Conservation (phyloP, 495 filamentous ascomycete genomes). For the Hypomontagnella submonticulosa region DNA sequence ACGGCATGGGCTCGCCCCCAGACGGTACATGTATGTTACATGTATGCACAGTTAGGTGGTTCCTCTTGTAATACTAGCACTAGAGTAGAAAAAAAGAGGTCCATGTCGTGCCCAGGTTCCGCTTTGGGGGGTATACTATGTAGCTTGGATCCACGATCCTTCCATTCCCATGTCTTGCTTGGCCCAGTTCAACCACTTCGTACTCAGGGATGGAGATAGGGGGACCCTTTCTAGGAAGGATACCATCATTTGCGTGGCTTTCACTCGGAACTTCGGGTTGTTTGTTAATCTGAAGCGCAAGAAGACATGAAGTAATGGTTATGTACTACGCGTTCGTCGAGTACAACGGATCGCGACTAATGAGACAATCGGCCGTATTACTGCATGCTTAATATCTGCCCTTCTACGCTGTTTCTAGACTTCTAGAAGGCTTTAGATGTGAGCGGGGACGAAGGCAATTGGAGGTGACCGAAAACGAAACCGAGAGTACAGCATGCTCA, state of each 20-base stretch:
- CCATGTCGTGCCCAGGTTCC: constrained; percentile 37
- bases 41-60: constrained; percentile 17
- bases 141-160: constrained; percentile 36
- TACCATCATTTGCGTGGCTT: constrained; percentile 22
- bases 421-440: constrained; percentile 34
- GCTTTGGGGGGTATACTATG: constrained; percentile 32
- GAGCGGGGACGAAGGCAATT: constrained; percentile 19
- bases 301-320: constrained; percentile 7
- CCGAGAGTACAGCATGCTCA: constrained; percentile 3
- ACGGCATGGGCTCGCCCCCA: constrained; percentile 27
- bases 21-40: constrained; percentile 18
- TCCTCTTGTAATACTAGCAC: constrained; percentile 9
- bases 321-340: constrained; percentile 3
- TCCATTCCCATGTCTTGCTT: constrained; percentile 43
- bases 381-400: constrained; percentile 13
- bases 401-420: constrained; percentile 24
- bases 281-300: constrained; percentile 19
- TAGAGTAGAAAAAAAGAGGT: constrained; percentile 29
- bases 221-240: constrained; percentile 19
- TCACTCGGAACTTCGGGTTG: constrained; percentile 33
- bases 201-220: constrained; percentile 30
- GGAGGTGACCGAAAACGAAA: constrained; percentile 15
- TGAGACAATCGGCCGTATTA: constrained; percentile 9
- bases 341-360: constrained; percentile 7
- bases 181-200: constrained; percentile 27